These are phyloP conservation scores for Bipolaris oryzae DNA, from an alignment of 2,329 filamentous ascomycete species.

Conservation along the genomic window DNA sequence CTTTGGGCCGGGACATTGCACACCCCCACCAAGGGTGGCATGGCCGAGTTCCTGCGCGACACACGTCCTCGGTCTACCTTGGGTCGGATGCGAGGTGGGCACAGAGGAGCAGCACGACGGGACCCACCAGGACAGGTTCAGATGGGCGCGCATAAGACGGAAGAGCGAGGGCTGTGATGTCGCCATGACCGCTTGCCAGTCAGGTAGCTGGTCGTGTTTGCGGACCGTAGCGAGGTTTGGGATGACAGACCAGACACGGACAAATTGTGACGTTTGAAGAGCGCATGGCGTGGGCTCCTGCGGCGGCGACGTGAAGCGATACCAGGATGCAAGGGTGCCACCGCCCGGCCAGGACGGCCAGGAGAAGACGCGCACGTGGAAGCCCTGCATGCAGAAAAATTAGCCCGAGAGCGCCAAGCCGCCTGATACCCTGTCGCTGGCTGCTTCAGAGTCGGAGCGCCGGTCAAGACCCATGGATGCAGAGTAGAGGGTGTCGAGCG, in stretches of 20 bases:
- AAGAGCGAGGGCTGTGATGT: constrained; percentile 16
- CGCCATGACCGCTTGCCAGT: constrained; percentile 18
- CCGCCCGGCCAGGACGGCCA: not conserved
- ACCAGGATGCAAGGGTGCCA: constrained; percentile 13
- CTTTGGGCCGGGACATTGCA: constrained; percentile 27
- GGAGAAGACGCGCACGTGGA: constrained; percentile 30
- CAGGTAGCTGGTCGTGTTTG: constrained; percentile 16
- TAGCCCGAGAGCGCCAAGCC: constrained; percentile 15
- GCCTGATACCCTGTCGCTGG: constrained; percentile 7
- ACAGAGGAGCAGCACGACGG: constrained; percentile 18
- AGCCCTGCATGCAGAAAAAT: constrained; percentile 24
- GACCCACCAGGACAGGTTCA: constrained; percentile 20
- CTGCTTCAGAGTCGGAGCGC: constrained; percentile 11
- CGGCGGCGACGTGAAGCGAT: constrained; percentile 23
- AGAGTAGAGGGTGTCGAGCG: constrained; percentile 1
- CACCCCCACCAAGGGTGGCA: constrained; percentile 20
- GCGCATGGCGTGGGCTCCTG: constrained; percentile 21
- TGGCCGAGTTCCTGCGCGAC: constrained; percentile 30
- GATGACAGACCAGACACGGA: constrained; percentile 19
- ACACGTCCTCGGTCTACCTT: constrained; percentile 30
- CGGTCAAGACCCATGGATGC: constrained; percentile 3
- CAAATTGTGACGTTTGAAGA: constrained; percentile 29
- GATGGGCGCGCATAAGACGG: constrained; percentile 11
- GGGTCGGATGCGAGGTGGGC: constrained; percentile 14
- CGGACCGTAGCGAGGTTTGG: constrained; percentile 25